A percentile compares a stretch with the other conserved stretches of the same genome.
phyloP scores from a whole-genome alignment of 495 filamentous ascomycete genomes.

The Aspergillus nidulans region DNA sequence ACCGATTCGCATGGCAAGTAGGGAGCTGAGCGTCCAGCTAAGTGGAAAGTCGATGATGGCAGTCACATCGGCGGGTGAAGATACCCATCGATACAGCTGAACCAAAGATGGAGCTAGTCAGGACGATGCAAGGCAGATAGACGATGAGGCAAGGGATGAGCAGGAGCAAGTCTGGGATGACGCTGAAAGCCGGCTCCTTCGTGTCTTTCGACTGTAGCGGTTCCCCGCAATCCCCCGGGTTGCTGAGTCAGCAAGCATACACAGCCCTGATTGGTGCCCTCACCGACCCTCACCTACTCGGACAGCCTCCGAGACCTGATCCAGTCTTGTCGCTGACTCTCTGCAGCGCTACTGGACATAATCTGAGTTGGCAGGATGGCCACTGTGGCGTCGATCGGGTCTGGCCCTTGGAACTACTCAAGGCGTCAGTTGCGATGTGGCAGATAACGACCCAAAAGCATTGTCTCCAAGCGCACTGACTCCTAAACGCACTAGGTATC shows the following conservation, averaged over 20 bases:
- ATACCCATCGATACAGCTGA: not conserved
- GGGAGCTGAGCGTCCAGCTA: slow-evolving; percentile 2
- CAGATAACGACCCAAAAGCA: no score
- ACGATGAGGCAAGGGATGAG: not conserved
- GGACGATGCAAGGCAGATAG: not conserved
- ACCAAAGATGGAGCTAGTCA: not conserved
- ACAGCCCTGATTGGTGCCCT: not conserved
- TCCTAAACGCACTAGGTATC: no score
- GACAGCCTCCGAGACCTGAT: not conserved
- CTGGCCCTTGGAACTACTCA: not conserved
- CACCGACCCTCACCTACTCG: no score
- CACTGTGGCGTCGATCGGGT: not conserved
- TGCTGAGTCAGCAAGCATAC: not conserved
- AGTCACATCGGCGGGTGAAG: not conserved
- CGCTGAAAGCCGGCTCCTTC: not conserved
- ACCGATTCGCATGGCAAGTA: slow-evolving; percentile 33
- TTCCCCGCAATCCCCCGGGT: not conserved
- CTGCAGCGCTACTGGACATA: no score
- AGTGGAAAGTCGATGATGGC: not conserved
- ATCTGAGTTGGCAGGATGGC: not conserved
- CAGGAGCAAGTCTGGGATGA: not conserved
- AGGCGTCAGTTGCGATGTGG: no score
- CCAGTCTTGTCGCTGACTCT: not conserved
- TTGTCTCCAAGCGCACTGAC: no score
- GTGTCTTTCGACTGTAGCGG: not conserved